Evolutionary conservation across 768 basidiomycete species (phyloP).

Genomic region (Pleurotus djamor): DNA sequence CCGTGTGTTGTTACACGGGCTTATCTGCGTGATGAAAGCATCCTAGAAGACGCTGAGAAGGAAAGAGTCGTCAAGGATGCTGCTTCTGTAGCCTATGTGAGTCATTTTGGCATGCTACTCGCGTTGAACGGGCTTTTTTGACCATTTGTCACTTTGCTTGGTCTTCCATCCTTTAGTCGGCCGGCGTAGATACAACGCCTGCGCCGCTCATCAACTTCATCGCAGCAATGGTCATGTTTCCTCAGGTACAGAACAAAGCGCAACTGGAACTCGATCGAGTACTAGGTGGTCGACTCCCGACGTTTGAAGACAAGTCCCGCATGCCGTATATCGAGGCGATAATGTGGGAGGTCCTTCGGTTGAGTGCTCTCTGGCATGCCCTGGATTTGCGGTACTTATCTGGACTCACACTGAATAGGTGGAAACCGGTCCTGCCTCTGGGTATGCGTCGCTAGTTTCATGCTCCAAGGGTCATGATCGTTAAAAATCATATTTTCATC

Average conservation of each 20-base stretch:
- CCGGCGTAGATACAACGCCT: constrained; percentile 23
- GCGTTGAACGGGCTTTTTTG: not conserved
- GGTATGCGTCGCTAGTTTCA: constrained; percentile 12
- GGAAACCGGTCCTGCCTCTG: constrained; percentile 26
- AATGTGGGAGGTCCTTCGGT: constrained; percentile 29
- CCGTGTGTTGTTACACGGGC: not conserved
- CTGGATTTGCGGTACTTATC: not conserved
- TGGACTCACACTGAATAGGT: constrained; percentile 11
- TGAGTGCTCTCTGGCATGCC: not conserved
- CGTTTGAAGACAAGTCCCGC: not conserved
- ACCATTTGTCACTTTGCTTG: not conserved
- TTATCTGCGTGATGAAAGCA: not conserved
- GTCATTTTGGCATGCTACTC: not conserved
- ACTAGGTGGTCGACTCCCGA: not conserved
- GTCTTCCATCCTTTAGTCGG: constrained; percentile 4
- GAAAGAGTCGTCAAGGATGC: not conserved
- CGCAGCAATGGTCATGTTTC: not conserved
- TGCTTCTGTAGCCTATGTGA: not conserved
- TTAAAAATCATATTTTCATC: not conserved
- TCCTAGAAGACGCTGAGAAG: not conserved
- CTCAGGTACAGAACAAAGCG: not conserved
- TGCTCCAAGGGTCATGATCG: not conserved
- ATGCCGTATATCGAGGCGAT: constrained; percentile 20
- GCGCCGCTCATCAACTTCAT: constrained; percentile 16
- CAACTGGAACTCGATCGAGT: not conserved